phyloP scores from a whole-genome alignment of 1,139 yeast species.

The Candida pseudoviswanathii region DNA sequence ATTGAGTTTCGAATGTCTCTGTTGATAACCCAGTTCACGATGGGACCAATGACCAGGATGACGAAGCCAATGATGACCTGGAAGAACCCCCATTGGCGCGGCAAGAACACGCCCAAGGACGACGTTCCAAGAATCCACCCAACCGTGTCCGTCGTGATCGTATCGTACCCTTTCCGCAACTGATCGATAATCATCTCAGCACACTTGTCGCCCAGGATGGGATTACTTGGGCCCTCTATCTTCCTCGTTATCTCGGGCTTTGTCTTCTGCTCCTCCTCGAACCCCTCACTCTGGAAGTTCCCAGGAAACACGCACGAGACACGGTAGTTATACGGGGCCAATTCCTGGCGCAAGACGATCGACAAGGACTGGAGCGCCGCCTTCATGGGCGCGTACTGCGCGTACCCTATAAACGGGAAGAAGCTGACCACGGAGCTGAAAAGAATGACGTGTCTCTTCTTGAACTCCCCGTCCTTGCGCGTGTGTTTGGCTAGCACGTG shows the following conservation, averaged over 20 bases:
- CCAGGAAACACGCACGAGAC: conserved; percentile 79
- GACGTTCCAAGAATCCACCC: conserved; percentile 82
- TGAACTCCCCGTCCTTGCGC: conserved; percentile 17
- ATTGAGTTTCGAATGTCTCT: conserved; percentile 47
- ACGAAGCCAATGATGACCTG: conserved; percentile 53
- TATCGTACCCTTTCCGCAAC: conserved; percentile 67
- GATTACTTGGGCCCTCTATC: conserved; percentile 82
- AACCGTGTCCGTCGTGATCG: conserved; percentile 77
- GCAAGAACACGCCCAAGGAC: conserved; percentile 62
- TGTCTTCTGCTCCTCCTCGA: conserved; percentile 71
- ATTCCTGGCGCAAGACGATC: conserved; percentile 80
- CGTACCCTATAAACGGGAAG: conserved; percentile 88
- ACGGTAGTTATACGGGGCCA: conserved; percentile 63
- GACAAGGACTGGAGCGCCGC: conserved; percentile 79
- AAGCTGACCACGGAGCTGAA: conserved; percentile 83
- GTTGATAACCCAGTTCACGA: conserved; percentile 56
- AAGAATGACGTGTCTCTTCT: conserved; percentile 63
- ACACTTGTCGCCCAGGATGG: conserved; percentile 70
- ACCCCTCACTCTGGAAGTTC: conserved; percentile 89
- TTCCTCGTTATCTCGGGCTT: conserved; percentile 82
- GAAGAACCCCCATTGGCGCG: conserved; percentile 61
- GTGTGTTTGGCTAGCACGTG: conserved; percentile 25
- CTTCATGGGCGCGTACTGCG: conserved; percentile 88
- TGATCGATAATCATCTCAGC: conserved; percentile 60
- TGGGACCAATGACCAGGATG: conserved; percentile 64